These are phyloP conservation scores for Azolla pinnata DNA, from an alignment of 75 land plant species.

Conservation along the genomic window DNA sequence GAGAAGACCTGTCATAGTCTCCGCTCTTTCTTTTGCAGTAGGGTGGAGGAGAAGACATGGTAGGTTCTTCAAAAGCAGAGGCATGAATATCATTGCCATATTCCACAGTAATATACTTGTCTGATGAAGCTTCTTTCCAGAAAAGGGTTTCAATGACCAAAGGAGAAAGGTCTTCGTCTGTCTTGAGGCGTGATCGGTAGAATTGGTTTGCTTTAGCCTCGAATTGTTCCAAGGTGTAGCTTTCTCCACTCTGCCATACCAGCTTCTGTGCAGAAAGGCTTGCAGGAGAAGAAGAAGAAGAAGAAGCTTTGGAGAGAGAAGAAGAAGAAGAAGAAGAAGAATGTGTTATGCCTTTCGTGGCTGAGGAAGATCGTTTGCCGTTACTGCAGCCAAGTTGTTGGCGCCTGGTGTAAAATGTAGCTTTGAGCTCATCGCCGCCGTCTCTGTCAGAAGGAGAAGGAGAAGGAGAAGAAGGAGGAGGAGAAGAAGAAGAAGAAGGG, in stretches of 20 bases:
- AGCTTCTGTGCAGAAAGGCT: constrained; percentile 53
- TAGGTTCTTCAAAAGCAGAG: constrained; percentile 73
- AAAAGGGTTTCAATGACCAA: constrained; percentile 63
- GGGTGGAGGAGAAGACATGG: background rate
- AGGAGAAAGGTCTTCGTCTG: constrained; percentile 34
- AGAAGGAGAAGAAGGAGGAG: background rate
- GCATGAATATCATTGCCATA: constrained; percentile 98
- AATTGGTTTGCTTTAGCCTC: constrained; percentile 78
- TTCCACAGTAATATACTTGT: constrained; percentile 78
- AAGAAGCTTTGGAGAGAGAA: too few relatives aligned
- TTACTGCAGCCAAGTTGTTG: constrained; percentile 93
- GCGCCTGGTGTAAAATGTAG: constrained; percentile 71
- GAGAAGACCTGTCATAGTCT: too few relatives aligned
- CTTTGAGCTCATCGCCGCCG: constrained; percentile 25
- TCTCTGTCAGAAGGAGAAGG: background rate
- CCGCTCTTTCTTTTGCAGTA: background rate
- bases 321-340: too few relatives aligned
- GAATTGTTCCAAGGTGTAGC: constrained; percentile 68
- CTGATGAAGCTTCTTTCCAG: constrained; percentile 73
- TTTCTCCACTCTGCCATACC: constrained; percentile 95
- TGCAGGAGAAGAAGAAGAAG: too few relatives aligned
- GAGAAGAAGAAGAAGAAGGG: background rate
- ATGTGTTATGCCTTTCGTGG: constrained; percentile 3
- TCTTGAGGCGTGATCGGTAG: constrained; percentile 42
- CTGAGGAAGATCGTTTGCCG: constrained; percentile 18